Evolutionary conservation across 202 grass and related monocot genomes (phyloP).

Genomic region (Carex sylvatica): DNA sequence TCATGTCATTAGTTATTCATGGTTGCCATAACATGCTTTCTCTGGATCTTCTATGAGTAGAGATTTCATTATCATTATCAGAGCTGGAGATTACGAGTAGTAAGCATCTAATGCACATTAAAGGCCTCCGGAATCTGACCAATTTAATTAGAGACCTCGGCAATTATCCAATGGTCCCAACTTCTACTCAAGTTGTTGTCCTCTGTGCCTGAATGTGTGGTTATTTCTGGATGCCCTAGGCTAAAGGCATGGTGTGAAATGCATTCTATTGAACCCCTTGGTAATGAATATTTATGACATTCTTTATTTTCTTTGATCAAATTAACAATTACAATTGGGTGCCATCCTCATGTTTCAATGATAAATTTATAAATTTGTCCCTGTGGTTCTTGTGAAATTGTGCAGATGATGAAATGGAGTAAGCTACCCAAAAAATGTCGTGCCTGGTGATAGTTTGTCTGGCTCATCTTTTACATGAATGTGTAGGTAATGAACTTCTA

Average conservation of each 20-base stretch:
- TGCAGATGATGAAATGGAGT: neutral
- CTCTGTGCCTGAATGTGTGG: conserved; percentile 15
- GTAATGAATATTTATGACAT: neutral
- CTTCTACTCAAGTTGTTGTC: conserved; percentile 10
- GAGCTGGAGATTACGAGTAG: conserved; percentile 36
- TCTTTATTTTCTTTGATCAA: neutral
- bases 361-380: neutral
- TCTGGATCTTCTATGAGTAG: neutral
- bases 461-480: neutral
- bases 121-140: neutral
- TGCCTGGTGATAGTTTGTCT: neutral
- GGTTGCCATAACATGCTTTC: conserved; percentile 34
- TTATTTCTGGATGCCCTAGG: conserved; percentile 32
- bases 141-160: conserved; percentile 31
- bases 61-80: neutral
- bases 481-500: neutral
- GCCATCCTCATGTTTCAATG: neutral
- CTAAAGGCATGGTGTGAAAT: conserved; percentile 35
- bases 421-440: neutral
- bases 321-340: neutral
- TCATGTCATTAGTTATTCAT: conserved; percentile 24
- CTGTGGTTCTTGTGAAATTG: neutral
- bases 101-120: conserved; percentile 10
- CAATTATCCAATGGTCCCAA: conserved; percentile 25
- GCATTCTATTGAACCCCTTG: conserved; percentile 20